Evolutionary conservation across 2,329 filamentous ascomycete species (phyloP).

Genomic region (Ophiostoma populinum): DNA sequence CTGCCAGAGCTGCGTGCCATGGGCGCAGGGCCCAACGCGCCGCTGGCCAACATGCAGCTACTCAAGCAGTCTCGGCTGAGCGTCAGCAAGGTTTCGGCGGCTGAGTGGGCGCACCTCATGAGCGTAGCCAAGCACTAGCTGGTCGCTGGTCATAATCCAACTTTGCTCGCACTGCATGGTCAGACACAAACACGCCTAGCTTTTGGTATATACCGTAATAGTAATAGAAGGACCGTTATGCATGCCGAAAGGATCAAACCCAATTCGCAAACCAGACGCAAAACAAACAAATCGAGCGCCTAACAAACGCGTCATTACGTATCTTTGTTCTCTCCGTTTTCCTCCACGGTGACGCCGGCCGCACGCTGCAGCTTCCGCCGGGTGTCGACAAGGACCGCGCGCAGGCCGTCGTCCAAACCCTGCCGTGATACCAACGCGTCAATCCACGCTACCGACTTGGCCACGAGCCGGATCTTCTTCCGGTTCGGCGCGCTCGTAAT

Average conservation of each 20-base stretch:
- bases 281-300: not conserved
- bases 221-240: not conserved
- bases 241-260: not conserved
- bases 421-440: slow-evolving; percentile 30
- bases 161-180: too few species aligned
- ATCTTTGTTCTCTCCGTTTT: not conserved
- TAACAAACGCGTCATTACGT: not conserved
- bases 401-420: slow-evolving; percentile 37
- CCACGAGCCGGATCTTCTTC: slow-evolving; percentile 24
- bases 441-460: slow-evolving; percentile 37
- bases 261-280: too few species aligned
- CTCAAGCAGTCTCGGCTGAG: slow-evolving; percentile 69
- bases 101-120: slow-evolving; percentile 50
- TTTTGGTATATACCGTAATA: not conserved
- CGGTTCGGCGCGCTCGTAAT: slow-evolving; percentile 22
- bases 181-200: slow-evolving; percentile 1
- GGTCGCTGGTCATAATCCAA: too few species aligned
- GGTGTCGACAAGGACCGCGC: slow-evolving; percentile 36
- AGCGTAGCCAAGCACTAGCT: slow-evolving; percentile 24
- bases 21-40: slow-evolving; percentile 28
- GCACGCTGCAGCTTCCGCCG: slow-evolving; percentile 20
- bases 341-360: slow-evolving; percentile 2
- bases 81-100: slow-evolving; percentile 48
- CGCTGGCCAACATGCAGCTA: slow-evolving; percentile 63
- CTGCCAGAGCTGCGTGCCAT: slow-evolving; percentile 55